phyloP scores from a whole-genome alignment of 768 basidiomycete genomes.

The Tylopilus felleus region DNA sequence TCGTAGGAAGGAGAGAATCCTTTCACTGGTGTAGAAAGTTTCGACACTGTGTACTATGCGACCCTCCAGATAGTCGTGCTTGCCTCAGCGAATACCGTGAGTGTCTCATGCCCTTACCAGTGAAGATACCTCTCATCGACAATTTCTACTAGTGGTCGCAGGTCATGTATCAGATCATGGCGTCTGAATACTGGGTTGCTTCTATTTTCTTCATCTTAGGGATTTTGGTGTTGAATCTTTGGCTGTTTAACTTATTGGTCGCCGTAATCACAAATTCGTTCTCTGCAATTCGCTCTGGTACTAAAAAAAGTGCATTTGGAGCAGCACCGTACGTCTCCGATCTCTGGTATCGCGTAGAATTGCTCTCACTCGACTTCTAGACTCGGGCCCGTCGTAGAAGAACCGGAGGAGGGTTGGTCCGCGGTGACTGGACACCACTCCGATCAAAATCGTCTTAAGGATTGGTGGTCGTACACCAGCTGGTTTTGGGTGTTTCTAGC shows the following conservation, averaged over 20 bases:
- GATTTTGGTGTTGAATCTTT: constrained; percentile 87
- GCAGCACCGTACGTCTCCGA: constrained; percentile 43
- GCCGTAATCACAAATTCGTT: constrained; percentile 97
- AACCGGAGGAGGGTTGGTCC: constrained; percentile 63
- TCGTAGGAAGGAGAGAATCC: constrained; percentile 67
- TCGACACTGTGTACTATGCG: constrained; percentile 84
- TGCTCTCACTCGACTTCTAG: constrained; percentile 22
- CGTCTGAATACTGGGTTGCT: constrained; percentile 86
- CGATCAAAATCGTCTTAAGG: constrained; percentile 48
- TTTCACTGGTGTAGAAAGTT: constrained; percentile 61
- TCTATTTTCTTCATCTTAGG: constrained; percentile 84
- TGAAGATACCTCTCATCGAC: neutral
- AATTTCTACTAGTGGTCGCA: constrained; percentile 55
- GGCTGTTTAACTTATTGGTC: constrained; percentile 90
- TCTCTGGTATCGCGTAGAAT: neutral
- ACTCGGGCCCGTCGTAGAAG: constrained; percentile 43
- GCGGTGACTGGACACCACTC: constrained; percentile 43
- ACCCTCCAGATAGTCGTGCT: constrained; percentile 83
- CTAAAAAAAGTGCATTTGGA: constrained; percentile 89
- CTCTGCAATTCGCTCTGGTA: constrained; percentile 79
- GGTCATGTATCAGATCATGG: constrained; percentile 86
- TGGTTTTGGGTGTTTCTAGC: constrained; percentile 79
- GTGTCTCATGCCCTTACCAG: constrained; percentile 23
- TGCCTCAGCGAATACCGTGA: constrained; percentile 72
- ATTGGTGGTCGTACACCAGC: constrained; percentile 53